phyloP scores from a whole-genome alignment of 805 yeast genomes.

The Saccharomycopsis malanga region DNA sequence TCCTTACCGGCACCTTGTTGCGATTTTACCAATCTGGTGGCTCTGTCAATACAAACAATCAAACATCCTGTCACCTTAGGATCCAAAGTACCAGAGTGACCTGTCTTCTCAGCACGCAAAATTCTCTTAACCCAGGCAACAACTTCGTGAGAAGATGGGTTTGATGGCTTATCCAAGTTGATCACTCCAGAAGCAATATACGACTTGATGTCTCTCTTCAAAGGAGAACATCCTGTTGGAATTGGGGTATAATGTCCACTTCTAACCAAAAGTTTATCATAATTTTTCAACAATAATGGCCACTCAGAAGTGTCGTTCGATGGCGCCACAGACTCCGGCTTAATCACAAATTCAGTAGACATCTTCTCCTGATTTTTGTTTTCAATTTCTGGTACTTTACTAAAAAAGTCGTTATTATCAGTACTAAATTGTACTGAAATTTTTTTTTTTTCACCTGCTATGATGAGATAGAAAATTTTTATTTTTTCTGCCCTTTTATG shows the following conservation, averaged over 20 bases:
- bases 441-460: no score
- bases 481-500: no score
- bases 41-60: slow-evolving; percentile 96
- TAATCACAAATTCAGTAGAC: slow-evolving; percentile 71
- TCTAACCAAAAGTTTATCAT: slow-evolving; percentile 89
- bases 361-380: no score
- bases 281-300: slow-evolving; percentile 92
- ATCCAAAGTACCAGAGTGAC: slow-evolving; percentile 98
- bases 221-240: slow-evolving; percentile 91
- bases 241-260: slow-evolving; percentile 97
- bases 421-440: no score
- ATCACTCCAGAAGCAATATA: slow-evolving; percentile 93
- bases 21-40: slow-evolving; percentile 94
- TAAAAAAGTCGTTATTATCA: no score
- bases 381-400: no score
- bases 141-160: slow-evolving; percentile 98
- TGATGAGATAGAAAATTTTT: no score
- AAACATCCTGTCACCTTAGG: slow-evolving; percentile 98
- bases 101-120: slow-evolving; percentile 92
- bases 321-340: slow-evolving; percentile 78
- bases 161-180: slow-evolving; percentile 95
- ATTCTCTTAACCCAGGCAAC: slow-evolving; percentile 99
- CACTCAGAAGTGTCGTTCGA: slow-evolving; percentile 85
- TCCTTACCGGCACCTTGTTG: slow-evolving; percentile 99
- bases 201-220: slow-evolving; percentile 85